A percentile compares a stretch with the other conserved stretches of the same genome.
Evolutionary conservation across 75 land plant species (phyloP).

Genomic region (Cupressus sempervirens): DNA sequence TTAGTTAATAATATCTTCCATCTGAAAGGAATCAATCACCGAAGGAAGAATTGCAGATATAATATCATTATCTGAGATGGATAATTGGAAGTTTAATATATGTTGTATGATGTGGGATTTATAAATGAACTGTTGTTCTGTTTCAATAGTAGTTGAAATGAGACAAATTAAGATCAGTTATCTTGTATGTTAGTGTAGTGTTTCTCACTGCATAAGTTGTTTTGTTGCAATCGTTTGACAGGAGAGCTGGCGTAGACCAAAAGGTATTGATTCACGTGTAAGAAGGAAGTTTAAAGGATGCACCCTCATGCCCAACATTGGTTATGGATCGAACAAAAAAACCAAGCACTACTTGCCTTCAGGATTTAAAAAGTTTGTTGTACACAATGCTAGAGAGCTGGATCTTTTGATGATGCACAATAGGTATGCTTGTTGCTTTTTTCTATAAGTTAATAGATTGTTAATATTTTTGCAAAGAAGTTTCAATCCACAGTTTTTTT

Average conservation of each 20-base stretch:
- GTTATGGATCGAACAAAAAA: slow-evolving; percentile 61
- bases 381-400: slow-evolving; percentile 39
- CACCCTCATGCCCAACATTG: slow-evolving; percentile 57
- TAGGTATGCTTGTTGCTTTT: slow-evolving; percentile 16
- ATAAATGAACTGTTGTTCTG: background rate
- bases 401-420: slow-evolving; percentile 59
- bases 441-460: no score
- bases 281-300: slow-evolving; percentile 57
- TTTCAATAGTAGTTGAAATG: background rate
- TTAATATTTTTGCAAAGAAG: no score
- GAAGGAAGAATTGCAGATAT: background rate
- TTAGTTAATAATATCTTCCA: background rate
- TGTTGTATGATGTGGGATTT: background rate
- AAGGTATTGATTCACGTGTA: slow-evolving; percentile 33
- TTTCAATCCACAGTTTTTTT: background rate
- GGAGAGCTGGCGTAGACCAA: slow-evolving; percentile 39
- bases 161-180: background rate
- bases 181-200: background rate
- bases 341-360: slow-evolving; percentile 47
- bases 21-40: background rate
- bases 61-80: background rate
- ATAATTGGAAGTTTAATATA: background rate
- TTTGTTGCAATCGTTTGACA: background rate
- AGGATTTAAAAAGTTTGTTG: slow-evolving; percentile 51
- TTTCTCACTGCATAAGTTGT: no score